A percentile compares a stretch with the other conserved stretches of the same genome.
Conservation (phyloP, 192 early-diverging fungal species). For the Backusella morwellensis region DNA sequence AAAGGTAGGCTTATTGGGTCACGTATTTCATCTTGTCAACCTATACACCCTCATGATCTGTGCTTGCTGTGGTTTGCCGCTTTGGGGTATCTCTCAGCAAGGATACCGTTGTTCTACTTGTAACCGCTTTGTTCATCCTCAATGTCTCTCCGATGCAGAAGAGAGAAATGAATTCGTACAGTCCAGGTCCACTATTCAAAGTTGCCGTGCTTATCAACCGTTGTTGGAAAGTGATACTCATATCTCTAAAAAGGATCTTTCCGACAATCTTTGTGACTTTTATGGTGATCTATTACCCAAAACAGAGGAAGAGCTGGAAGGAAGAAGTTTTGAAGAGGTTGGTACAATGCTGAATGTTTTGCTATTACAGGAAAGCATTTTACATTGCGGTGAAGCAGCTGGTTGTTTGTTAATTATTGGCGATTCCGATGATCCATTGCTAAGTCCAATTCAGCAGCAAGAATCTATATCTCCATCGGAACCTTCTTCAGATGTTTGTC, state of each 20-base stretch:
- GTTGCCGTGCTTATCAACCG: slow-evolving; percentile 14
- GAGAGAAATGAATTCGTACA: slow-evolving; percentile 5
- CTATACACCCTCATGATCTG: slow-evolving; percentile 54
- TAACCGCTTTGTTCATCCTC: slow-evolving; percentile 45
- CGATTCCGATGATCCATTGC: slow-evolving; percentile 12
- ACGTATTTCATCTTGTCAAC: slow-evolving; percentile 52
- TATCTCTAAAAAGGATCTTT: slow-evolving; percentile 26
- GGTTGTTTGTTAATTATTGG: slow-evolving; percentile 34
- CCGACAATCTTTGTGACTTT: background rate
- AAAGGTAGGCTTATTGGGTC: slow-evolving; percentile 27
- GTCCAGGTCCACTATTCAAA: background rate
- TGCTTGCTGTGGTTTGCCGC: slow-evolving; percentile 43
- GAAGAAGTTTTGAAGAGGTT: slow-evolving; percentile 35
- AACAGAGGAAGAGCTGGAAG: slow-evolving; percentile 8
- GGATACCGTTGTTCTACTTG: slow-evolving; percentile 54
- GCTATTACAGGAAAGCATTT: slow-evolving; percentile 36
- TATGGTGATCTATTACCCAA: slow-evolving; percentile 13
- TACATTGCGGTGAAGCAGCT: slow-evolving; percentile 35
- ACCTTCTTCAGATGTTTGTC: slow-evolving; percentile 8
- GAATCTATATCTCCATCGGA: background rate
- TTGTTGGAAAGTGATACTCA: slow-evolving; percentile 32
- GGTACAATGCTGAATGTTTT: slow-evolving; percentile 31
- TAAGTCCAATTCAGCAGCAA: background rate
- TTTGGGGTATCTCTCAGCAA: slow-evolving; percentile 57
- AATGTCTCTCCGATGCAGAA: slow-evolving; percentile 26